Evolutionary conservation across 257 asterid genomes (phyloP), one percentile per base, ranked within the genome.

Genomic region (Solanum pennellii): DNA sequence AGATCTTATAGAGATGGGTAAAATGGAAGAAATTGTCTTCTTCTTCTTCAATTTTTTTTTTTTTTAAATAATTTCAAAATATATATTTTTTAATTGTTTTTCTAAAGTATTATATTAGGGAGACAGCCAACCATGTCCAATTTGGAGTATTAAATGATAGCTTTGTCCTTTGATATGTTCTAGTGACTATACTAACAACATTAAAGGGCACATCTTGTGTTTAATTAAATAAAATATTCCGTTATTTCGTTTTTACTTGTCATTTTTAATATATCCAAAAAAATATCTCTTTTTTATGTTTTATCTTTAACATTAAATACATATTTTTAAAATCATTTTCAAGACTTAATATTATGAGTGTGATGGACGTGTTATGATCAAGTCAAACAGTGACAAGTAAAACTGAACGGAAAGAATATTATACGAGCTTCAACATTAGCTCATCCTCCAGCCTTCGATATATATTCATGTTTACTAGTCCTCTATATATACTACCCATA

Each of bases 21-120:
- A 88, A 39, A 89, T n/a, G 59, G 76, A 86, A 79, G 62, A 79
- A 5, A 25, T 65, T 88, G 91, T 89, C 90, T 77, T 90, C 87
- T 86, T 74, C 60, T 86, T 52, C 45, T 62, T 79, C 33, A 83
- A 13, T 65, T 47, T 76, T 27, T 35, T 37, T 49, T 49, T 27
- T 35, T 14, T n/a, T 1, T 1, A 3, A 29, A 29, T 7, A 31
- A 31, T 33, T 82, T 86, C 41, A 44, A 47, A 85, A 45, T 45
- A 25, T 73, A 86, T 85, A 41, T 85, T 49, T 52, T 3, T 0
- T 0, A 33, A 6, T n/a, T 18, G n/a, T 45, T 15, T 83, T 15
- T 49, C 41, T 9, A 15, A 87, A 89, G 10, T 86, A 87, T 68
- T 59, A 89, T 84, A 87, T 68, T 80, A 89, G 5, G 49, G 49